Evolutionary conservation across 1,139 yeast species (phyloP).

Genomic region (Nadsonia starkeyi-henricii): DNA sequence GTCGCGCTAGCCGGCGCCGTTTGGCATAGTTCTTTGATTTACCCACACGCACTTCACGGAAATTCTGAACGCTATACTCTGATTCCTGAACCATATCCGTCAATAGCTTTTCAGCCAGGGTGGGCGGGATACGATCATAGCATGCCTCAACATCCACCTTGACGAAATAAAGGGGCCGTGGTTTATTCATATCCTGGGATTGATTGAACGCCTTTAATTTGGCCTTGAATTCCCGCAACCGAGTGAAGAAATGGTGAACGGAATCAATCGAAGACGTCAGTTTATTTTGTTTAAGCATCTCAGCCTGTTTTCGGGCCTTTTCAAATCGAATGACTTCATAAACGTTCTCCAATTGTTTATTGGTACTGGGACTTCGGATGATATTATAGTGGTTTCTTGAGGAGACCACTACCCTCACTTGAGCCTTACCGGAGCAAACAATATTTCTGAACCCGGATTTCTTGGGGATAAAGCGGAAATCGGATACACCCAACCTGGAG

Average conservation of each 20-base stretch:
- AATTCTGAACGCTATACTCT: slow-evolving; percentile 5
- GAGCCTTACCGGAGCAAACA: slow-evolving; percentile 13
- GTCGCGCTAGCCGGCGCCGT: background rate
- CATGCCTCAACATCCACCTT: slow-evolving; percentile 74
- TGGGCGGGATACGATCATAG: slow-evolving; percentile 59
- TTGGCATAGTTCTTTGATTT: background rate
- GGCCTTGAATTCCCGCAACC: slow-evolving; percentile 11
- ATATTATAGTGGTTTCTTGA: background rate
- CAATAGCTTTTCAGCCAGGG: slow-evolving; percentile 23
- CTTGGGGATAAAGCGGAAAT: slow-evolving; percentile 18
- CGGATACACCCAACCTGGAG: slow-evolving; percentile 14
- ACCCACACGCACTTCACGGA: background rate
- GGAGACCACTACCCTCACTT: background rate
- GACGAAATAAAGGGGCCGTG: slow-evolving; percentile 29
- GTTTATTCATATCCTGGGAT: no score
- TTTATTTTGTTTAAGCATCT: background rate
- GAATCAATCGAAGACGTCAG: slow-evolving; percentile 10
- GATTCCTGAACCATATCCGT: slow-evolving; percentile 9
- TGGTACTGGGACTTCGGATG: slow-evolving; percentile 4
- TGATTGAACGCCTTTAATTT: slow-evolving; percentile 4
- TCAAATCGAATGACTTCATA: slow-evolving; percentile 14
- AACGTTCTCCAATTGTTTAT: slow-evolving; percentile 5
- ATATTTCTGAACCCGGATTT: slow-evolving; percentile 16
- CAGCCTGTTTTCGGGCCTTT: slow-evolving; percentile 13
- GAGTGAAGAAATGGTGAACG: slow-evolving; percentile 8